Evolutionary conservation across 1,284 basidiomycete species (phyloP).

Genomic region (Ganoderma resinaceum): DNA sequence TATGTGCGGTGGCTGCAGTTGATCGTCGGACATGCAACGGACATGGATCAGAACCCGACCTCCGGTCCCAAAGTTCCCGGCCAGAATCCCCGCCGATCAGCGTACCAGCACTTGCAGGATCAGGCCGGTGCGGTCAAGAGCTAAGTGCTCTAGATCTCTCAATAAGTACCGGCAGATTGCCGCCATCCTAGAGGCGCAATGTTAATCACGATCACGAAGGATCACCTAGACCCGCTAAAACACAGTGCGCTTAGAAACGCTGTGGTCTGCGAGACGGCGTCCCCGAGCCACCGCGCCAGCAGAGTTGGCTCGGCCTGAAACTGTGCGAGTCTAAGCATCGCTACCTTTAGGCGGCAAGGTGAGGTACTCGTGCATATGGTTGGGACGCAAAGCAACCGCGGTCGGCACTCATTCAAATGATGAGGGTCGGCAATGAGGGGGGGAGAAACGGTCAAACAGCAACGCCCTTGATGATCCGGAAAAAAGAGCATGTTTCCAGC

Average conservation of each 20-base stretch:
- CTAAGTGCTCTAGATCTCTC: too few species aligned
- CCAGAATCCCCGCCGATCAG: background rate
- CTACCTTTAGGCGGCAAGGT: background rate
- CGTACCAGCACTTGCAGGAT: background rate
- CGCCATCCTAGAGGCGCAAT: background rate
- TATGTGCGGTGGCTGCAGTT: background rate
- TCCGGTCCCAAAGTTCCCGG: background rate
- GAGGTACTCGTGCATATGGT: too few species aligned
- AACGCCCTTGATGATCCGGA: background rate
- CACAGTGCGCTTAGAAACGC: background rate
- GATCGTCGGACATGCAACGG: background rate
- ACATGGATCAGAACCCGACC: background rate
- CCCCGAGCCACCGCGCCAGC: background rate
- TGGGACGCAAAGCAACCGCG: background rate
- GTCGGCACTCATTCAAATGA: background rate
- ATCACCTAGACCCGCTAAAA: background rate
- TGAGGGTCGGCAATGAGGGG: background rate
- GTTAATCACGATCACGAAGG: background rate
- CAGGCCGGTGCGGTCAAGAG: background rate
- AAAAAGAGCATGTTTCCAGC: conserved; percentile 1
- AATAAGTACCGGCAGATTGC: background rate
- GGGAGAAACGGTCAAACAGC: background rate
- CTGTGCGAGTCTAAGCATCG: background rate
- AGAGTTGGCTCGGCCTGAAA: background rate
- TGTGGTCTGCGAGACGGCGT: background rate